Evolutionary conservation across 345 rosid genomes (phyloP), one percentile per base, ranked within the genome.

Genomic region (Hibiscus syriacus): DNA sequence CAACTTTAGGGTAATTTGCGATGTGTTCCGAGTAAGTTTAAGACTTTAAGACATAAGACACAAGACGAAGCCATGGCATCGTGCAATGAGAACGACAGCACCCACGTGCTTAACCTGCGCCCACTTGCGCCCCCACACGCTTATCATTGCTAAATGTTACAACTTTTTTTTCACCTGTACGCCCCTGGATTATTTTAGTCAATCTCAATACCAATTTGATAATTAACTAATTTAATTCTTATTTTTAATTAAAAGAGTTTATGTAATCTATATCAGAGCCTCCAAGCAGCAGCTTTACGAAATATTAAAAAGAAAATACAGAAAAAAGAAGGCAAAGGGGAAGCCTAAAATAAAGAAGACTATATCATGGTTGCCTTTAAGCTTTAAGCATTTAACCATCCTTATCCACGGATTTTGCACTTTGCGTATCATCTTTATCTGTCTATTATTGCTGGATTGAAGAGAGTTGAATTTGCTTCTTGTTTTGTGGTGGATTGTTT

Each of bases 81-180:
- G 91, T 82, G 94, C 89, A 66, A 82, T 64, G 79, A 76, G 78
- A 82, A 79, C 73, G 78, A 80, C 75, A 81, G 80, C 67, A 67
- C 84, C 92, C 97, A 88, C 97, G 84, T 88, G 92, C 90, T 80
- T 85, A 79, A 81, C 84, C 86, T 84, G 84, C 82, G 80, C 87
- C 87, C 91, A 86, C 86, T 69, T 74, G 74, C 70, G 73, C 41
- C 73, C 78, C n/a, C 70, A 10, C 78, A 50, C 76, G 67, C 92
- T 85, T 96, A 93, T 89, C 92, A 89, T 87, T 88, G 87, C 86
- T 75, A 46, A 46, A 46, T 46, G 23, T 19, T 49, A 57, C 72
- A 30, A 66, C 72, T 70, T 38, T 64, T 54, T 63, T 69, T 63
- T 68, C 75, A 74, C 75, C 68, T 34, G 66, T 55, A 36, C 58